A percentile compares a stretch with the other conserved stretches of the same genome.
These are phyloP conservation scores for Talaromyces sp. DNA, from an alignment of 2,329 filamentous ascomycete genomes.

Conservation along the genomic window DNA sequence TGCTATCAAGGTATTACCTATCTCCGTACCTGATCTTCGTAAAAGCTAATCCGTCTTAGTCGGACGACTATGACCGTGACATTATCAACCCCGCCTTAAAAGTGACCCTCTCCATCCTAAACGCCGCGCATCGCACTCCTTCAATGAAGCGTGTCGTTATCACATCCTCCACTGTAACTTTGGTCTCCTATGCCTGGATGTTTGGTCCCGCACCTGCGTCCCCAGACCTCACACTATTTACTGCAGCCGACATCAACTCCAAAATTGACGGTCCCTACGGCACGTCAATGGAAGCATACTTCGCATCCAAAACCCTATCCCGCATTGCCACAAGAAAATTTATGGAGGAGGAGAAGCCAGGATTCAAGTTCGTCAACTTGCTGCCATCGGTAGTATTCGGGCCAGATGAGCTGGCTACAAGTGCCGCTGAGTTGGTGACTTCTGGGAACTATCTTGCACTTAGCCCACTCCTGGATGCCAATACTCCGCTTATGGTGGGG, in stretches of 20 bases:
- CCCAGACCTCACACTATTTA: not conserved
- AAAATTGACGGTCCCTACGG: conserved; percentile 9
- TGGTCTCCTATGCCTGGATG: conserved; percentile 23
- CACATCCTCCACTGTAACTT: conserved; percentile 21
- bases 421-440: not conserved
- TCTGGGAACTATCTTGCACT: not conserved
- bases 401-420: conserved; percentile 3
- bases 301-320: conserved; percentile 29
- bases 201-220: not conserved
- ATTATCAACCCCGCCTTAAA: not conserved
- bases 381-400: conserved; percentile 10
- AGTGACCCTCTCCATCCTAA: not conserved
- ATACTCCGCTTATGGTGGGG: not conserved
- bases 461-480: not conserved
- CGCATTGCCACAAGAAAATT: conserved; percentile 26
- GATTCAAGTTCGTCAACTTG: conserved; percentile 9
- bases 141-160: conserved; percentile 1
- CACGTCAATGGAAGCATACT: conserved; percentile 29
- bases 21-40: not conserved
- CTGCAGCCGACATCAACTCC: conserved; percentile 1
- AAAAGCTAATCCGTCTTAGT: not conserved
- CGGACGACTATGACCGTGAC: conserved; percentile 1
- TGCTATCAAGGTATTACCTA: conserved; percentile 3
- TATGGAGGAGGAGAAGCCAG: not conserved
- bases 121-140: not conserved